phyloP scores from a whole-genome alignment of 169 alveolate species.

The Theileria parva region DNA sequence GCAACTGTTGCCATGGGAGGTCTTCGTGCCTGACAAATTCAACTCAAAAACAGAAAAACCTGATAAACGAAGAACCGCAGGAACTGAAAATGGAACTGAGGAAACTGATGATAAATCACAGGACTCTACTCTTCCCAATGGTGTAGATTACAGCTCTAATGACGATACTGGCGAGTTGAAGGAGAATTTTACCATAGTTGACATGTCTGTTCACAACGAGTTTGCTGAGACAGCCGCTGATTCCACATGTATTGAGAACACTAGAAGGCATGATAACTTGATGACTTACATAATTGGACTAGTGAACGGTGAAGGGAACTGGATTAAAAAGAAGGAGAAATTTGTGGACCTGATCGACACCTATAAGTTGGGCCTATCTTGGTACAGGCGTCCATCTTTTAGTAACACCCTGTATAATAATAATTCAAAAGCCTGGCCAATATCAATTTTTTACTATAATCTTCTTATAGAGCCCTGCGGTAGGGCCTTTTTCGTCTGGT shows the following conservation, averaged over 20 bases:
- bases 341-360: slow-evolving; percentile 65
- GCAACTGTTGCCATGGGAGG: slow-evolving; percentile 52
- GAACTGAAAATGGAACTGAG: not conserved
- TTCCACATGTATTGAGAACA: slow-evolving; percentile 65
- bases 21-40: slow-evolving; percentile 8
- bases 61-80: not conserved
- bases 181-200: not conserved
- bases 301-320: slow-evolving; percentile 52
- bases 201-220: slow-evolving; percentile 42
- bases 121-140: not conserved
- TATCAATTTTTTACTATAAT: slow-evolving; percentile 46
- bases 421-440: slow-evolving; percentile 30
- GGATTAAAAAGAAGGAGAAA: slow-evolving; percentile 55
- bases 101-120: not conserved
- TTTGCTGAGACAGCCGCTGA: slow-evolving; percentile 69
- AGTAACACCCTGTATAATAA: slow-evolving; percentile 46
- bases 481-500: slow-evolving; percentile 58
- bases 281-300: slow-evolving; percentile 58
- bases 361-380: slow-evolving; percentile 61
- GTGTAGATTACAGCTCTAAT: not conserved
- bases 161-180: slow-evolving; percentile 2
- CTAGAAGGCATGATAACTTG: slow-evolving; percentile 55
- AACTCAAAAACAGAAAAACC: not conserved
- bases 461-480: slow-evolving; percentile 38
- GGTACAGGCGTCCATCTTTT: slow-evolving; percentile 65